Percentiles rank a stretch among this genome's conserved stretches.
phyloP scores from a whole-genome alignment of 2,329 filamentous ascomycete genomes.

The Colletotrichum somersetense region DNA sequence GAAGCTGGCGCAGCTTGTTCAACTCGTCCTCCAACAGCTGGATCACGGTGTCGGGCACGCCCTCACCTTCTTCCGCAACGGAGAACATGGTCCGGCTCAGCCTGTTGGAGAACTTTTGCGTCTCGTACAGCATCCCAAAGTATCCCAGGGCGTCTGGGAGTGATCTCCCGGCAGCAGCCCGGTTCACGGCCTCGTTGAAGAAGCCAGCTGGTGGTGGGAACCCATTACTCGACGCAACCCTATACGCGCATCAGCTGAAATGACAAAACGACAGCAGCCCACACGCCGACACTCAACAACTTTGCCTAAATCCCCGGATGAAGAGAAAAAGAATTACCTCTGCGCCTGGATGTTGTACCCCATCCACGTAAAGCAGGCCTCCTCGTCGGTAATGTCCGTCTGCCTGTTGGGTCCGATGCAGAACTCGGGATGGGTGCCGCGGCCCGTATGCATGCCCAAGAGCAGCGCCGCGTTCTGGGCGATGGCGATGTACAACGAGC shows the following conservation, averaged over 20 bases:
- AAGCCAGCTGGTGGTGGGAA: conserved; percentile 59
- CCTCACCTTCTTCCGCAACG: conserved; percentile 60
- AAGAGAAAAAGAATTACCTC: conserved; percentile 50
- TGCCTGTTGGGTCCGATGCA: conserved; percentile 57
- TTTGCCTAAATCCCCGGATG: neutral
- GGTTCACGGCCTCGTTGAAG: conserved; percentile 64
- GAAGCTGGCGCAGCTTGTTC: conserved; percentile 59
- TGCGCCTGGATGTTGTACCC: conserved; percentile 66
- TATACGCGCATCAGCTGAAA: conserved; percentile 44
- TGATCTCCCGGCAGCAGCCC: conserved; percentile 55
- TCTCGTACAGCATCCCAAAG: conserved; percentile 61
- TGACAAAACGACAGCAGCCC: neutral
- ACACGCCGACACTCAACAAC: neutral
- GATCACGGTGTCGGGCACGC: conserved; percentile 61
- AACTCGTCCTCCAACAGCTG: conserved; percentile 66
- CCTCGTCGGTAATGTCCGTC: conserved; percentile 61
- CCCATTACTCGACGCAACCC: conserved; percentile 58
- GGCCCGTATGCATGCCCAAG: conserved; percentile 65
- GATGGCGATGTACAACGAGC: conserved; percentile 60
- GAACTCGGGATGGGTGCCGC: conserved; percentile 63
- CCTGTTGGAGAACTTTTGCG: conserved; percentile 64
- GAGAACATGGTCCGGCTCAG: conserved; percentile 62
- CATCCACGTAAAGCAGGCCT: conserved; percentile 66
- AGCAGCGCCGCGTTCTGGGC: conserved; percentile 62
- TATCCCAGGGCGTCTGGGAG: conserved; percentile 58